phyloP scores from a whole-genome alignment of 495 filamentous ascomycete genomes.

The Cladorrhinum samala region DNA sequence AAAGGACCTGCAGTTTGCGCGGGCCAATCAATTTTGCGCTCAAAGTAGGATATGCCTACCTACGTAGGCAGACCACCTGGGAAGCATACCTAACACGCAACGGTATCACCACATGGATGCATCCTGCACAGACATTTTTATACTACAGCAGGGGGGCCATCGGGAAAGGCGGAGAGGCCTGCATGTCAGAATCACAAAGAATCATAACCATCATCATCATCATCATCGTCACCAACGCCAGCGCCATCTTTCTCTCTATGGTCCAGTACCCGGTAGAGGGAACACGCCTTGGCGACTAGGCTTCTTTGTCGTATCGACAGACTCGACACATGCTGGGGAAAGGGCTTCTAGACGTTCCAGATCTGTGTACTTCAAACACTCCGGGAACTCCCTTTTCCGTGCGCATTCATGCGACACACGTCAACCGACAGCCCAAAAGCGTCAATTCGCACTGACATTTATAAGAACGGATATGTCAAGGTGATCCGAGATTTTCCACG shows the following conservation, averaged over 20 bases:
- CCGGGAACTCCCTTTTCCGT: conserved; percentile 16
- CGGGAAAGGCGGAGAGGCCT: too few species aligned
- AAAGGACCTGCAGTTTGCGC: conserved; percentile 4
- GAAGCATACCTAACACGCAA: too few species aligned
- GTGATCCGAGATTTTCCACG: background rate
- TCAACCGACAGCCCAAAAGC: background rate
- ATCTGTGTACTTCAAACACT: conserved; percentile 26
- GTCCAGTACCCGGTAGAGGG: too few species aligned
- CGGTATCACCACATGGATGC: too few species aligned
- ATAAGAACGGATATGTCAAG: background rate
- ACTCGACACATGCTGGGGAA: background rate
- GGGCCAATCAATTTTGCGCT: background rate
- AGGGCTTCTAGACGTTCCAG: conserved; percentile 29
- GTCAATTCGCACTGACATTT: conserved; percentile 9
- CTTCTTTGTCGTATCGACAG: background rate
- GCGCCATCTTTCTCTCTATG: too few species aligned
- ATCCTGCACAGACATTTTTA: too few species aligned
- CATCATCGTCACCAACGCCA: background rate
- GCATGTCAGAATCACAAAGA: too few species aligned
- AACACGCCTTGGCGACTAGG: background rate
- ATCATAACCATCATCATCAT: background rate
- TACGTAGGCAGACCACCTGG: too few species aligned
- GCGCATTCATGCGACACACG: conserved; percentile 24
- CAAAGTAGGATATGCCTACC: too few species aligned
- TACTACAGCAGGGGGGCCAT: too few species aligned